Evolutionary conservation across 2,329 filamentous ascomycete genomes (phyloP), one percentile per base, ranked within the genome.

Genomic region (Paraconiothyrium brasiliense): DNA sequence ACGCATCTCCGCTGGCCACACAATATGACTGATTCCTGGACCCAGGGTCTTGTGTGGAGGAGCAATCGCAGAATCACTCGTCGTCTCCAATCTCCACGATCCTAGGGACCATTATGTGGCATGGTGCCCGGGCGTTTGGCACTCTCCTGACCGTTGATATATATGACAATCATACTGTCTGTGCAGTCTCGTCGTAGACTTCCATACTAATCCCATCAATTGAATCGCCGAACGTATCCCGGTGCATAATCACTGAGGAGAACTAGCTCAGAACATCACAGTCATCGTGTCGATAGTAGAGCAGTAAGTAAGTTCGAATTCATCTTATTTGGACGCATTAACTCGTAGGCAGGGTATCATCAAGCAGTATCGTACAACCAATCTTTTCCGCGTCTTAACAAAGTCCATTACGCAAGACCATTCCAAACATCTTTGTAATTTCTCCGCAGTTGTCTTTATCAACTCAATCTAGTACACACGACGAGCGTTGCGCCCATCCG

Each of bases 401-500:
- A 44, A 47, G 48, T 20, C 32, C 52, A 56, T 37, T 30, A 47
- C 39, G 24, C 30, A 56, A 56, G 39, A 47, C 22, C 27, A 14
- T 5, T 32, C 37, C 13, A 30, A n/a, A 9, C 22, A 20, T 16
- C 1, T 41, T n/a, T 11, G 9, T 27, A 1, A 9, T 3, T 24
- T 32, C 30, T 13, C 16, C 3, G 22, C 32, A 30, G 30, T 30
- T 30, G 27, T 20, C 6, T 30, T 30, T 13, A n/a, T 44, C 41
- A 16, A n/a, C 41, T 56, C 22, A 9, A 2, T 20, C 41, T 73
- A 73, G 49, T 75, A 73, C 11, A 71, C 67, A 32, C 63, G 74
- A 52, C 71, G 74, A 46, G 75, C 61, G 44, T 87, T 87, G 41
- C 89, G 86, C 2, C 90, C 90, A 76, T 92, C 90, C 50, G 90